A percentile compares a stretch with the other conserved stretches of the same genome.
Conservation (phyloP, 2,329 filamentous ascomycete species). For the Trichoderma sp. region DNA sequence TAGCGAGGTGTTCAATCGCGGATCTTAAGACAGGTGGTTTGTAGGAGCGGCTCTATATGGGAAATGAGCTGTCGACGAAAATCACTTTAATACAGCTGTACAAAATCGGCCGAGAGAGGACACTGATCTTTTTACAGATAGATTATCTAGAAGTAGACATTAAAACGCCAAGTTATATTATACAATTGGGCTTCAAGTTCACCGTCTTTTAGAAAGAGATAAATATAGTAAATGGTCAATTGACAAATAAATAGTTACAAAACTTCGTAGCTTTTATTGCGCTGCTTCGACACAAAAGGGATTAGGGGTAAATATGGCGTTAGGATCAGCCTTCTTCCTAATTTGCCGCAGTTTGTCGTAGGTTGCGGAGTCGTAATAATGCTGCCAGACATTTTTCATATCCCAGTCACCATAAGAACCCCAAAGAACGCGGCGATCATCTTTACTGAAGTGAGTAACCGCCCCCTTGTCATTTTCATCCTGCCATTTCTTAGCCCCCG, state of each 20-base stretch:
- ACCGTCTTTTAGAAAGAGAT: background rate
- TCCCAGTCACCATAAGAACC: background rate
- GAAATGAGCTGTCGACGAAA: background rate
- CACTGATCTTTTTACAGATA: background rate
- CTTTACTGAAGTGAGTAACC: background rate
- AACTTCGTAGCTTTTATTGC: background rate
- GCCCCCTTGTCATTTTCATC: background rate
- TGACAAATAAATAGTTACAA: slow-evolving; percentile 19
- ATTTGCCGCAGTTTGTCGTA: background rate
- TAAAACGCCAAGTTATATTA: background rate
- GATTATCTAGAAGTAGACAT: background rate
- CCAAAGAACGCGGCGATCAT: background rate
- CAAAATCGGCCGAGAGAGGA: background rate
- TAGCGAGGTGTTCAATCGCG: background rate
- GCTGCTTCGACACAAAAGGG: background rate
- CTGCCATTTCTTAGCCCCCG: background rate
- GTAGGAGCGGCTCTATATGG: background rate
- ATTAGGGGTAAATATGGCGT: background rate
- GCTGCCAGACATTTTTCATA: background rate
- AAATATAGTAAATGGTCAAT: background rate
- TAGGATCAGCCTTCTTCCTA: background rate
- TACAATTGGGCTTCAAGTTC: background rate
- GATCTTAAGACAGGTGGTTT: background rate
- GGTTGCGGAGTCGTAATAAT: background rate
- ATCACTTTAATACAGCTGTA: background rate